phyloP scores from a whole-genome alignment of 352 stramenopile species.

The Phytophthora boehmeriae region DNA sequence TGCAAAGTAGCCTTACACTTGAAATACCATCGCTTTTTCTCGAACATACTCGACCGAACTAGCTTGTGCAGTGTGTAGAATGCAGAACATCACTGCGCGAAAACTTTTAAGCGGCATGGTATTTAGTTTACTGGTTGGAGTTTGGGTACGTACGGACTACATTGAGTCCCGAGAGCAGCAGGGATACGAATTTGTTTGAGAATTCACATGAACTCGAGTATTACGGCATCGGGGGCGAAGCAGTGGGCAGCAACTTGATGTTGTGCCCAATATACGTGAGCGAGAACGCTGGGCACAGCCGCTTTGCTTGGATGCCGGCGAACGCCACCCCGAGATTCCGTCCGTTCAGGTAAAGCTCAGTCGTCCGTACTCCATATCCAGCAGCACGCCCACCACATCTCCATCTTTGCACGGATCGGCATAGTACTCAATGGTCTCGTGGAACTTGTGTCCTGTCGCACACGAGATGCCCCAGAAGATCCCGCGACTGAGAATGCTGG shows the following conservation, averaged over 20 bases:
- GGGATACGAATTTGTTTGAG: constrained; percentile 16
- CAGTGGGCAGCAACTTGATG: constrained; percentile 63
- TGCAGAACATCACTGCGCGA: too few species aligned
- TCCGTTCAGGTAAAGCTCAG: constrained; percentile 86
- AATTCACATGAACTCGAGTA: constrained; percentile 14
- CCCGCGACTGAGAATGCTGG: constrained; percentile 58
- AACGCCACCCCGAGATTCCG: constrained; percentile 78
- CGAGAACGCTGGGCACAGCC: constrained; percentile 71
- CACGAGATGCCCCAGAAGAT: constrained; percentile 82
- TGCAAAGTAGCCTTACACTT: too few species aligned
- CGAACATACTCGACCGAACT: too few species aligned
- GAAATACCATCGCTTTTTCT: too few species aligned
- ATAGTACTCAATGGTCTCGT: constrained; percentile 79
- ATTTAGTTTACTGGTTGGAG: constrained; percentile 25
- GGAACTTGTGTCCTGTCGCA: constrained; percentile 78
- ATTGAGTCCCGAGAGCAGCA: constrained; percentile 9
- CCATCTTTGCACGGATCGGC: constrained; percentile 71
- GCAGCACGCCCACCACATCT: constrained; percentile 73
- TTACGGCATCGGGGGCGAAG: constrained; percentile 55
- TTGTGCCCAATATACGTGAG: constrained; percentile 73
- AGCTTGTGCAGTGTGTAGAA: too few species aligned
- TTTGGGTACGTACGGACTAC: constrained; percentile 17
- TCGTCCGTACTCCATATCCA: constrained; percentile 78
- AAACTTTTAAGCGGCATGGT: constrained; percentile 4
- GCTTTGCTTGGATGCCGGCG: constrained; percentile 59